Evolutionary conservation across 2,329 filamentous ascomycete species (phyloP), one percentile per base, ranked within the genome.

Genomic region (Alternaria ventricosa): DNA sequence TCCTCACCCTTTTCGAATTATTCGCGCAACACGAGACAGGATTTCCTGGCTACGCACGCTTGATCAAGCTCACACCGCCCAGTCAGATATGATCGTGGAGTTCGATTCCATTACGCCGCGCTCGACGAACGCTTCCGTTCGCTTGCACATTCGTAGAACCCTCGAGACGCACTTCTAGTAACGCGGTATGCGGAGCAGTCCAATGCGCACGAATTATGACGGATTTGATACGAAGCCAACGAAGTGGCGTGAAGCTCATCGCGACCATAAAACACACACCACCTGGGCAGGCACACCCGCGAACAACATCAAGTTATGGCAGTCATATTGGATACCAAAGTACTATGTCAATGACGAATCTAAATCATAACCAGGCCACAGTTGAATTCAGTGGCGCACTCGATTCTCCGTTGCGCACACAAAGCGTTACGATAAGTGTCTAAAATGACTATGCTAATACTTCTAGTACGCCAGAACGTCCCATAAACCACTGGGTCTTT

Each of bases 11-110:
- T 22, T 53, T 53, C 13, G 2, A 1, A 53, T 41, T 36, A 41
- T 53, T 53, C 49, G 49, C 49, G 49, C 49, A 53, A 36, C 28
- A 9, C 30, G 33, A 30, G 49, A 30, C 28, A 25, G 18, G 30
- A 25, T n/a, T 23, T 18, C 28, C 36, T 41, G 36, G 36, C n/a
- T 41, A 36, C 49, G 11, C 28, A 33, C 15, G 49, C 49, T 23
- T 36, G 28, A 41, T 41, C 18, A 20, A 20, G n/a, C 49, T 53
- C 5, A 30, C 28, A 23, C 36, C 49, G 20, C 22, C 30, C 36
- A 18, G n/a, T 1, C 3, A 2, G n/a, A 3, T 10, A 11, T 2
- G n/a, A 2, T 18, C 0, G 3, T 18, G n/a, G 1, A 3, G 1
- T 18, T 41, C 3, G 8, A 10, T 41, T 22, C 3, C 43, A 45